Percentiles rank a stretch among this genome's conserved stretches.
Evolutionary conservation across 768 basidiomycete genomes (phyloP).

Genomic region (Galerina sulciceps): DNA sequence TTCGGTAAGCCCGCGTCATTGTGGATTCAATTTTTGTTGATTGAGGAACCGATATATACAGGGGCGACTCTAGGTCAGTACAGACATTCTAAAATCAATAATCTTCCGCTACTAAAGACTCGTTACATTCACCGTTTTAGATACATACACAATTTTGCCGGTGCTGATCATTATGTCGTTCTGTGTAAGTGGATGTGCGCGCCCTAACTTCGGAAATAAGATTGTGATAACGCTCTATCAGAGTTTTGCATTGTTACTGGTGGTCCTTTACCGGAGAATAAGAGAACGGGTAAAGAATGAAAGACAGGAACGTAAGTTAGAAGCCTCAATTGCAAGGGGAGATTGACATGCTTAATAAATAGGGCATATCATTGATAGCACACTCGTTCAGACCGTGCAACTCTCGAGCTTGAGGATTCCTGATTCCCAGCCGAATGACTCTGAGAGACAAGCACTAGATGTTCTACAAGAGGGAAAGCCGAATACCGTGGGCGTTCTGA

Average conservation of each 20-base stretch:
- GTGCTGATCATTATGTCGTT: slow-evolving; percentile 9
- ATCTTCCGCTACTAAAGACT: not conserved
- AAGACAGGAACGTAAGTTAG: not conserved
- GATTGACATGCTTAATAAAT: too few relatives aligned
- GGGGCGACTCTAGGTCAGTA: not conserved
- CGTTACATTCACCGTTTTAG: not conserved
- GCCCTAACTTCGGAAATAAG: not conserved
- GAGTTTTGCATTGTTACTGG: slow-evolving; percentile 4
- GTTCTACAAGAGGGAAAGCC: not conserved
- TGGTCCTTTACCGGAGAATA: slow-evolving; percentile 1
- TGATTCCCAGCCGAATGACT: not conserved
- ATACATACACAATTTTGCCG: slow-evolving; percentile 4
- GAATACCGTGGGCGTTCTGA: too few relatives aligned
- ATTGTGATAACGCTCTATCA: not conserved
- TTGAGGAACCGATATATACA: not conserved
- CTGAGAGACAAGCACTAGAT: not conserved
- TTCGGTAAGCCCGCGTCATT: not conserved
- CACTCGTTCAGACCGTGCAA: not conserved
- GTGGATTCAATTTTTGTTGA: too few relatives aligned
- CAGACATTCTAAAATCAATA: too few relatives aligned
- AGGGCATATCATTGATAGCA: not conserved
- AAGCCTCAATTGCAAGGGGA: not conserved
- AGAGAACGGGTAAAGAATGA: not conserved
- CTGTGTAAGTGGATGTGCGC: not conserved
- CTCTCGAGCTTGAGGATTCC: too few relatives aligned